These are phyloP conservation scores for Tricladium varicosporioides DNA, from an alignment of 2,329 filamentous ascomycete species.

Conservation along the genomic window DNA sequence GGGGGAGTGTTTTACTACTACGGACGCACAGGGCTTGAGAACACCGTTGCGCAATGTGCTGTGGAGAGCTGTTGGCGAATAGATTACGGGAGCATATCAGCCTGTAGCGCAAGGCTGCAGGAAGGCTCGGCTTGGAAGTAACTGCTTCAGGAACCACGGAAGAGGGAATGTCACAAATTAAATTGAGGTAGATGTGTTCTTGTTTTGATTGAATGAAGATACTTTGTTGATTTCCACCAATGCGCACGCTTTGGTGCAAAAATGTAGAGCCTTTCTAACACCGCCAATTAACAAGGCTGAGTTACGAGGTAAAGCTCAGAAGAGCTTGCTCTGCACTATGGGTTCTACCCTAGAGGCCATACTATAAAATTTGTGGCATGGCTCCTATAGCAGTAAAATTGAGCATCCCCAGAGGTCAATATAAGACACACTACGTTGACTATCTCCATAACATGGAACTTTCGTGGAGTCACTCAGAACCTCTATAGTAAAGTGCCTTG, in stretches of 20 bases:
- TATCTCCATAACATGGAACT: too few species aligned
- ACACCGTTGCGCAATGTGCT: constrained; percentile 26
- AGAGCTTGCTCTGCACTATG: too few species aligned
- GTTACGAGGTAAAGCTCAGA: too few species aligned
- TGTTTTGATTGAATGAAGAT: not conserved
- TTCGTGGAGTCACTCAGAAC: too few species aligned
- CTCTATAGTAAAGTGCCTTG: too few species aligned
- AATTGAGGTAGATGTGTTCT: constrained; percentile 2
- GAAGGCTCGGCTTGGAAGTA: constrained; percentile 14
- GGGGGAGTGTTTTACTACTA: not conserved
- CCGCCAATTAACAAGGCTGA: too few species aligned
- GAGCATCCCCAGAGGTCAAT: too few species aligned
- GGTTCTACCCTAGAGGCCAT: too few species aligned
- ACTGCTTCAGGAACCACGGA: not conserved
- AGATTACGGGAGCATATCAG: constrained; percentile 16
- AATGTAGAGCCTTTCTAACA: not conserved
- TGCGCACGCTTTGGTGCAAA: not conserved
- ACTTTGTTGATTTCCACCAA: not conserved
- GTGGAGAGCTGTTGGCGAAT: constrained; percentile 17
- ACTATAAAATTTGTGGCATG: too few species aligned
- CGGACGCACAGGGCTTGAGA: constrained; percentile 17
- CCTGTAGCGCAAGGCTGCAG: constrained; percentile 30
- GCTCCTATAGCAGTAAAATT: too few species aligned
- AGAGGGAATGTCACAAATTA: not conserved
- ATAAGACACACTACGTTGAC: too few species aligned